Evolutionary conservation across 768 basidiomycete genomes (phyloP).

Genomic region (Trametes cubensis): DNA sequence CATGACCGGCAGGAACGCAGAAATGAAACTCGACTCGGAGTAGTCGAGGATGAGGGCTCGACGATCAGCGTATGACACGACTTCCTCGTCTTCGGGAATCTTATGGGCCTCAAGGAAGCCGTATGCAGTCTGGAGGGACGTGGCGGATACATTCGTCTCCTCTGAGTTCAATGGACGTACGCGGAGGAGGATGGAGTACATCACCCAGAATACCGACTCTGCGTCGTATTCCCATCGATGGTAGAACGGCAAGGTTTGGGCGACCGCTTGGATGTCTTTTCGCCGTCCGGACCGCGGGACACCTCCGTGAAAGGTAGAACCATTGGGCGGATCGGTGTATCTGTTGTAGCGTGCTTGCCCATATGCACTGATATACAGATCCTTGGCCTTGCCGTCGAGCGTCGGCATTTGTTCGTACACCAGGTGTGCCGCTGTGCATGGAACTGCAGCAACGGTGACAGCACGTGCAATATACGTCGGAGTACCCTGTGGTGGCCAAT

Average conservation of each 20-base stretch:
- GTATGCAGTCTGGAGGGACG: not conserved
- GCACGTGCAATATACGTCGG: conserved; percentile 10
- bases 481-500: not conserved
- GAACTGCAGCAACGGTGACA: not conserved
- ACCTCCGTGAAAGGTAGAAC: conserved; percentile 2
- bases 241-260: not conserved
- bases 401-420: conserved; percentile 6
- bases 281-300: not conserved
- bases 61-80: not conserved
- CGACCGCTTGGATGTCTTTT: too few relatives aligned
- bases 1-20: not conserved
- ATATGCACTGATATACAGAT: conserved; percentile 9
- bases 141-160: not conserved
- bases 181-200: not conserved
- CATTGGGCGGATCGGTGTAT: conserved; percentile 6
- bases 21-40: not conserved
- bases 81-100: not conserved
- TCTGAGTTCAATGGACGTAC: not conserved
- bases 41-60: not conserved
- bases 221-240: conserved; percentile 19
- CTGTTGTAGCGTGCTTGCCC: conserved; percentile 8
- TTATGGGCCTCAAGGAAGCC: not conserved
- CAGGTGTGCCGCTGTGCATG: not conserved
- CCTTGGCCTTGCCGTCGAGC: not conserved
- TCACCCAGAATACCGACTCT: conserved; percentile 19